A percentile compares a stretch with the other conserved stretches of the same genome.
Evolutionary conservation across 1,284 basidiomycete species (phyloP).

Genomic region (Trametes versicolor): DNA sequence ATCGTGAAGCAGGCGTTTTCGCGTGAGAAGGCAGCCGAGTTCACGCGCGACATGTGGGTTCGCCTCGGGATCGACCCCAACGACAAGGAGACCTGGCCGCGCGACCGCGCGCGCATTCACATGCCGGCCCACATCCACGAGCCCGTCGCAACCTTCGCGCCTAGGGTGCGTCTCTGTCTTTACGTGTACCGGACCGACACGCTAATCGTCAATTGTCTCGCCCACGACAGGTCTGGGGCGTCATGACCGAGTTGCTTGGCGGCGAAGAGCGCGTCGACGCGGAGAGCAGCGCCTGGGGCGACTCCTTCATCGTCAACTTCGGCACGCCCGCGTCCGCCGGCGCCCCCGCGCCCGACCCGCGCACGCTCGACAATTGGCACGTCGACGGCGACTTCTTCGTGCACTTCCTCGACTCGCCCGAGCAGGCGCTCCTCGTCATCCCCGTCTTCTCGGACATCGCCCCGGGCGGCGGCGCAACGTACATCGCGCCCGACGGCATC

Average conservation of each 20-base stretch:
- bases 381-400: slow-evolving; percentile 74
- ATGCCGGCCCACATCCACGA: slow-evolving; percentile 62
- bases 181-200: background rate
- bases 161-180: slow-evolving; percentile 51
- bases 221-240: slow-evolving; percentile 68
- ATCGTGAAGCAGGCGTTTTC: slow-evolving; percentile 64
- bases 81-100: slow-evolving; percentile 61
- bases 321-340: slow-evolving; percentile 51
- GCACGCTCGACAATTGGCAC: slow-evolving; percentile 67
- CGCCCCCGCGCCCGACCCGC: slow-evolving; percentile 37
- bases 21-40: slow-evolving; percentile 57
- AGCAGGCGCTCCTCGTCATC: slow-evolving; percentile 68
- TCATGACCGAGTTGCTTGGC: slow-evolving; percentile 66
- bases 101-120: slow-evolving; percentile 60
- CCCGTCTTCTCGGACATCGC: slow-evolving; percentile 65
- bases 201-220: background rate
- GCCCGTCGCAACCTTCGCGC: slow-evolving; percentile 58
- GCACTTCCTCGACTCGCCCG: slow-evolving; percentile 70
- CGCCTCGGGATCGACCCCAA: slow-evolving; percentile 61
- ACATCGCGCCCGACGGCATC: slow-evolving; percentile 64
- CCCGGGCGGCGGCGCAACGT: slow-evolving; percentile 63
- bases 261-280: slow-evolving; percentile 66
- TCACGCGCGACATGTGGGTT: slow-evolving; percentile 60
- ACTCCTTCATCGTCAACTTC: slow-evolving; percentile 69
- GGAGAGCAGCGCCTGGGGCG: slow-evolving; percentile 58